Evolutionary conservation across 768 basidiomycete species (phyloP).

Genomic region (Sporobolomyces roseus): DNA sequence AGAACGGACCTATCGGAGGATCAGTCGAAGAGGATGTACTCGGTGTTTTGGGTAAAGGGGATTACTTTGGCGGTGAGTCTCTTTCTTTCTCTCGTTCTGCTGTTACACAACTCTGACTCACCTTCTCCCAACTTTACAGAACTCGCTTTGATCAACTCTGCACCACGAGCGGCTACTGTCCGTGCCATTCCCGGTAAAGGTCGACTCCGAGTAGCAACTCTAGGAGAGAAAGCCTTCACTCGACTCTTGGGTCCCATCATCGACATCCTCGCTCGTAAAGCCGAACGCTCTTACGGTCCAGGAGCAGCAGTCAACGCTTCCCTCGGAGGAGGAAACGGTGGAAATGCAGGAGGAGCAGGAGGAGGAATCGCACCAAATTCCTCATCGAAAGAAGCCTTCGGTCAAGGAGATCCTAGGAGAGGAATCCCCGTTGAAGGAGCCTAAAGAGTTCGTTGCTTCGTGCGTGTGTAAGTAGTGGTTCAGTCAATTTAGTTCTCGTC

Average conservation of each 20-base stretch:
- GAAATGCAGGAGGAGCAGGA: too few species aligned
- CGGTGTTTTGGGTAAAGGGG: conserved; percentile 75
- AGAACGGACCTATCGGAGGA: conserved; percentile 49
- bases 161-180: conserved; percentile 93
- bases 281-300: conserved; percentile 41
- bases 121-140: conserved; percentile 55
- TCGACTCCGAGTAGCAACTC: conserved; percentile 85
- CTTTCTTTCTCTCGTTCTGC: not conserved
- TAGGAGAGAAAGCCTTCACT: conserved; percentile 90
- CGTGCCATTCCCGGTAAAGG: conserved; percentile 55
- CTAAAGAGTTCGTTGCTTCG: not conserved
- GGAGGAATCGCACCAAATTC: not conserved
- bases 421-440: not conserved
- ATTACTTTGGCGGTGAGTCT: conserved; percentile 90
- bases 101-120: not conserved
- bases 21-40: conserved; percentile 63
- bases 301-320: conserved; percentile 27
- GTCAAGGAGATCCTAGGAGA: conserved; percentile 6
- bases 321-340: conserved; percentile 4
- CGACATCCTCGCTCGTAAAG: conserved; percentile 45
- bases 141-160: conserved; percentile 78
- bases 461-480: too few species aligned
- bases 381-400: not conserved
- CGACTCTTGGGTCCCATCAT: conserved; percentile 66
- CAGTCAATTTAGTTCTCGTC: too few species aligned